These are phyloP conservation scores for Aureobasidium melanogenum DNA, from an alignment of 2,329 filamentous ascomycete genomes.

Conservation along the genomic window DNA sequence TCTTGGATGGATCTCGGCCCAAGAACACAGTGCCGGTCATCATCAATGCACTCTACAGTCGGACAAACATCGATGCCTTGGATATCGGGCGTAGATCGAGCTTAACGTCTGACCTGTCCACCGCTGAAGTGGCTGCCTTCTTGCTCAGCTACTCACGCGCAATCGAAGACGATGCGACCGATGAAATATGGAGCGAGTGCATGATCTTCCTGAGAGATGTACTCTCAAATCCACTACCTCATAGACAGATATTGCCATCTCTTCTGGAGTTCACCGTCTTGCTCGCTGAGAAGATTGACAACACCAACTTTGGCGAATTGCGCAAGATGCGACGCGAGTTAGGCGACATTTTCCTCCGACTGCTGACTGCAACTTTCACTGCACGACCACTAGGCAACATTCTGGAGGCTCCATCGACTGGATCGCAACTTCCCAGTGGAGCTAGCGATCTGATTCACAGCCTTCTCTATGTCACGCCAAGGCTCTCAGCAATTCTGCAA, in stretches of 20 bases:
- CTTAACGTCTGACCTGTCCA: constrained; percentile 73
- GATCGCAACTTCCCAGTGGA: constrained; percentile 33
- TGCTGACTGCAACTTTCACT: constrained; percentile 90
- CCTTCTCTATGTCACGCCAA: constrained; percentile 68
- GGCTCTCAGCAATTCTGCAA: constrained; percentile 71
- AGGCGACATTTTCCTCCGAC: constrained; percentile 76
- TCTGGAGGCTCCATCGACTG: constrained; percentile 35
- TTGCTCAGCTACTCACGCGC: constrained; percentile 83
- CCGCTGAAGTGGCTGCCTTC: constrained; percentile 79
- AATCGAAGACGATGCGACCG: constrained; percentile 92
- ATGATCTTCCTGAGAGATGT: constrained; percentile 84
- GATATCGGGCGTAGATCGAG: constrained; percentile 77
- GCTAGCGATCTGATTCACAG: constrained; percentile 63
- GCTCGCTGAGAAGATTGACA: constrained; percentile 89
- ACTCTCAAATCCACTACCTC: constrained; percentile 85
- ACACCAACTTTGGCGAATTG: constrained; percentile 95
- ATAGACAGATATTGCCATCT: constrained; percentile 79
- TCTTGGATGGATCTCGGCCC: constrained; percentile 81
- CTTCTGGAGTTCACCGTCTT: constrained; percentile 84
- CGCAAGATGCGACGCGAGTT: constrained; percentile 83
- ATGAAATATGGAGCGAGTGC: constrained; percentile 96
- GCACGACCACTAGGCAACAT: constrained; percentile 43
- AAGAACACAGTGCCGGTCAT: constrained; percentile 88
- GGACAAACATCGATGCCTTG: constrained; percentile 74
- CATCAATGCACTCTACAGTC: constrained; percentile 92